Evolutionary conservation across 306 rosid species (phyloP).

Genomic region (Quercus bicolor): DNA sequence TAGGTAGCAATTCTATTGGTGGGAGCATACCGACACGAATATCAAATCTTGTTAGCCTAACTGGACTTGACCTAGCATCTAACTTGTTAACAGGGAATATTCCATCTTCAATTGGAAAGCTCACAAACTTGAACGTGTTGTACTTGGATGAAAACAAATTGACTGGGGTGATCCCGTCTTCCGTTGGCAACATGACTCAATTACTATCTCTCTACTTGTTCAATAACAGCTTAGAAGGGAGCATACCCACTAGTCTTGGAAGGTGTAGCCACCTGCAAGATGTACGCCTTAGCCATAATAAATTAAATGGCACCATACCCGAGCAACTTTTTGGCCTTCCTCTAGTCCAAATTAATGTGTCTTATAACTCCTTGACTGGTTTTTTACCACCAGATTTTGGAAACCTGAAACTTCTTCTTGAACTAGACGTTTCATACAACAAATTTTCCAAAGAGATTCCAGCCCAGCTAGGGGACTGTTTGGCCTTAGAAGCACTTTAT

Average conservation of each 20-base stretch:
- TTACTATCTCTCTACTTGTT: accelerated
- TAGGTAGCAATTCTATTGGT: background rate
- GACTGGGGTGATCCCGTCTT: background rate
- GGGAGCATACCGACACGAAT: background rate
- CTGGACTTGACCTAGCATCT: background rate
- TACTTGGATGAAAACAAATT: background rate
- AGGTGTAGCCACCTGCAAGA: background rate
- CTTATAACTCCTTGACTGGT: too few relatives aligned
- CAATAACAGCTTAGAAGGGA: background rate
- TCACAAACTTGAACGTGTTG: background rate
- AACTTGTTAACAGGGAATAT: background rate
- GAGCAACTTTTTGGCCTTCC: too few relatives aligned
- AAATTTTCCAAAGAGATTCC: too few relatives aligned
- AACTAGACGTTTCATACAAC: too few relatives aligned
- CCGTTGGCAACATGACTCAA: background rate
- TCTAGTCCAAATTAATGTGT: accelerated
- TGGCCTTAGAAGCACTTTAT: too few relatives aligned
- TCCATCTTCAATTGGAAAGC: background rate
- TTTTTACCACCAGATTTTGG: too few relatives aligned
- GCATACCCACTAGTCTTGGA: background rate
- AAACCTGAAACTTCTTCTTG: too few relatives aligned
- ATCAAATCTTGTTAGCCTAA: background rate
- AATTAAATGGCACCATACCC: background rate
- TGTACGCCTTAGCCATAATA: accelerated
- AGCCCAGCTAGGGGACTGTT: background rate